A percentile compares a stretch with the other conserved stretches of the same genome.
Conservation (phyloP, 139 green algal species). For the Marvania coccoides region DNA sequence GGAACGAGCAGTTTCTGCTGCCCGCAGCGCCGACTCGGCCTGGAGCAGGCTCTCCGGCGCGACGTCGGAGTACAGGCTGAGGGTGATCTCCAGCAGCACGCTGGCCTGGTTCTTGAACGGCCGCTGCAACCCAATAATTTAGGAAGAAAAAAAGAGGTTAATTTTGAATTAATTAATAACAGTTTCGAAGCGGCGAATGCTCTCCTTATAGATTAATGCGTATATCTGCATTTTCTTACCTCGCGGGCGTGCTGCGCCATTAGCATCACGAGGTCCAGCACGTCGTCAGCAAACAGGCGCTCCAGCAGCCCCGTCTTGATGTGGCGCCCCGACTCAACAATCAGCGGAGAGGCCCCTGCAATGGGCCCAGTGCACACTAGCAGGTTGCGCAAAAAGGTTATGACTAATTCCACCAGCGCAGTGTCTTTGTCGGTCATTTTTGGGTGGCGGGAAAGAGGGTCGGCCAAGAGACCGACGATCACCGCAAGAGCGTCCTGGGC, state of each 20-base stretch:
- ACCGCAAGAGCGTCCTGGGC: constrained; percentile 51
- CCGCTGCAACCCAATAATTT: no score
- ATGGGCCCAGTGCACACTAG: constrained; percentile 19
- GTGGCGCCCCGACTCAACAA: background rate
- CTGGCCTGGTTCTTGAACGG: constrained; percentile 50
- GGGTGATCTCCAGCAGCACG: constrained; percentile 67
- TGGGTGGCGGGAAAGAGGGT: constrained; percentile 61
- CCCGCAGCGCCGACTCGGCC: background rate
- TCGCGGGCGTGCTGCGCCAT: constrained; percentile 41
- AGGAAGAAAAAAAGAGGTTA: no score
- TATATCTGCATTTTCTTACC: no score
- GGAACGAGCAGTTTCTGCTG: background rate
- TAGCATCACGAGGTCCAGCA: constrained; percentile 64
- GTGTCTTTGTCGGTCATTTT: constrained; percentile 47
- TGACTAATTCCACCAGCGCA: constrained; percentile 71
- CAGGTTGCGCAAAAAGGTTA: constrained; percentile 85
- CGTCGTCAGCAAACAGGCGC: constrained; percentile 48
- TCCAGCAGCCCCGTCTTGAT: constrained; percentile 35
- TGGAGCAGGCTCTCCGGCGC: constrained; percentile 16
- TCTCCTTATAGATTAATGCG: no score
- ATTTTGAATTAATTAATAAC: no score
- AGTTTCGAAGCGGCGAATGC: no score
- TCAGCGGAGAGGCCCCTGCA: constrained; percentile 38
- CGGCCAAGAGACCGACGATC: constrained; percentile 54
- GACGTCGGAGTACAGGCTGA: constrained; percentile 30